Conservation (phyloP, 2,329 filamentous ascomycete species). For the Aspergillus oerlinghausenensis region DNA sequence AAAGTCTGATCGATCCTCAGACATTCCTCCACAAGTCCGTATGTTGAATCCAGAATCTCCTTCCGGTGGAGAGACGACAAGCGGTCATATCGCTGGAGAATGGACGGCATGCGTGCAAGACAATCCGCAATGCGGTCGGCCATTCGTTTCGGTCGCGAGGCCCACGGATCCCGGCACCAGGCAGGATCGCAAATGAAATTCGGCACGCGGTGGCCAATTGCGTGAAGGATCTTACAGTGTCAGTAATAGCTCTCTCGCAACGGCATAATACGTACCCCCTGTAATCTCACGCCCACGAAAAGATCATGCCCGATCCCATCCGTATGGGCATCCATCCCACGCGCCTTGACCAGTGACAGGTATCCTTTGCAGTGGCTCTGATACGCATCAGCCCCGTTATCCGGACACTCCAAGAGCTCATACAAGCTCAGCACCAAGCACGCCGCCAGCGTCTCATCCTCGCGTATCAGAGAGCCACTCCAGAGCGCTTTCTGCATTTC, state of each 20-base stretch:
- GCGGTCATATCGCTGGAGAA: conserved; percentile 16
- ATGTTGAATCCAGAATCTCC: conserved; percentile 10
- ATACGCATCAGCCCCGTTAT: conserved; percentile 24
- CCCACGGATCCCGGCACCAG: conserved; percentile 32
- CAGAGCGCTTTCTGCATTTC: conserved; percentile 34
- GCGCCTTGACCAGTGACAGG: conserved; percentile 27
- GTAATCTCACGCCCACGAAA: conserved; percentile 27
- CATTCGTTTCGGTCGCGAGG: conserved; percentile 18
- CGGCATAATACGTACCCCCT: conserved; percentile 13
- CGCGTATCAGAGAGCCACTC: conserved; percentile 25
- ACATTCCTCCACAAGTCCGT: conserved; percentile 19
- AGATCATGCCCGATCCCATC: conserved; percentile 29
- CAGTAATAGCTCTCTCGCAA: neutral
- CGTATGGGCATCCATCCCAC: conserved; percentile 29
- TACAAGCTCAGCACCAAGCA: conserved; percentile 35
- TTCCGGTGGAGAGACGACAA: conserved; percentile 12
- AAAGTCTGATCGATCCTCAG: conserved; percentile 27
- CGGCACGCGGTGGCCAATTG: conserved; percentile 17
- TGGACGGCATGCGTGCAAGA: conserved; percentile 20
- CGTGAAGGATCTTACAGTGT: conserved; percentile 24
- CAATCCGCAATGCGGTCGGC: conserved; percentile 28
- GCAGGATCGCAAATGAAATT: conserved; percentile 24
- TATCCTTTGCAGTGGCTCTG: conserved; percentile 30
- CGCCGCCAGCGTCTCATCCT: conserved; percentile 34
- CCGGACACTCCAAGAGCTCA: conserved; percentile 34